A percentile compares a stretch with the other conserved stretches of the same genome.
phyloP scores from a whole-genome alignment of 2,329 filamentous ascomycete species.

The Fusarium subglutinans region DNA sequence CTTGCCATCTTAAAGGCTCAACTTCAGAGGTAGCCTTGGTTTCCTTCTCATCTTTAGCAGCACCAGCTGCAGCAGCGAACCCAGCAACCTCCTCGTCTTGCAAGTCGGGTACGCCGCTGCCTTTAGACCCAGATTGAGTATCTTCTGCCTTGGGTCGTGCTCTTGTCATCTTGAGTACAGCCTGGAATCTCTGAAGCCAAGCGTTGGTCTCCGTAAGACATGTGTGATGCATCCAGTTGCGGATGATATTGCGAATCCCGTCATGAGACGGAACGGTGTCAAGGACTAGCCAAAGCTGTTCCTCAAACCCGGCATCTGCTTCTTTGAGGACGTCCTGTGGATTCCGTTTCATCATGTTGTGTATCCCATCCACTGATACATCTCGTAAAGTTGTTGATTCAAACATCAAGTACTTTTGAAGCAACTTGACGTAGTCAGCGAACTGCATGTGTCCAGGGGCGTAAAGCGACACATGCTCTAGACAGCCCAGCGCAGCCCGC shows the following conservation, averaged over 20 bases:
- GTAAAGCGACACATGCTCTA: constrained; percentile 92
- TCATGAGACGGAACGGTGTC: constrained; percentile 80
- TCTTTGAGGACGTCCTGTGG: constrained; percentile 82
- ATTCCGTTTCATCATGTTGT: constrained; percentile 94
- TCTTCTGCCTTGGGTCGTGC: constrained; percentile 68
- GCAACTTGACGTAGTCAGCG: constrained; percentile 78
- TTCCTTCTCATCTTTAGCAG: constrained; percentile 65
- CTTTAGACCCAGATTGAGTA: constrained; percentile 55
- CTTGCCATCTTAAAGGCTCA: constrained; percentile 94
- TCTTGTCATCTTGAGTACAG: constrained; percentile 87
- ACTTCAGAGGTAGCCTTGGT: constrained; percentile 68
- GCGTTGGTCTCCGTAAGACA: constrained; percentile 78
- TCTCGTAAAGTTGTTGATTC: constrained; percentile 75
- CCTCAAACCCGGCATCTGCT: constrained; percentile 82
- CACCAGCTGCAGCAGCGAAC: constrained; percentile 80
- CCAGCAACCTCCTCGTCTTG: constrained; percentile 97
- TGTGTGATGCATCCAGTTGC: constrained; percentile 94
- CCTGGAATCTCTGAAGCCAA: constrained; percentile 93
- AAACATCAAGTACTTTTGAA: constrained; percentile 82
- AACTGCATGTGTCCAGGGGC: constrained; percentile 90
- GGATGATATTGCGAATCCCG: constrained; percentile 85
- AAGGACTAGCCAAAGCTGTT: constrained; percentile 89
- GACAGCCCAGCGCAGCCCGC: constrained; percentile 80
- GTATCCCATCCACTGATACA: constrained; percentile 85
- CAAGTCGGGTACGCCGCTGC: constrained; percentile 73